Conservation (phyloP, 148 eudicot genomes). For the Vaccinium corymbosum region DNA sequence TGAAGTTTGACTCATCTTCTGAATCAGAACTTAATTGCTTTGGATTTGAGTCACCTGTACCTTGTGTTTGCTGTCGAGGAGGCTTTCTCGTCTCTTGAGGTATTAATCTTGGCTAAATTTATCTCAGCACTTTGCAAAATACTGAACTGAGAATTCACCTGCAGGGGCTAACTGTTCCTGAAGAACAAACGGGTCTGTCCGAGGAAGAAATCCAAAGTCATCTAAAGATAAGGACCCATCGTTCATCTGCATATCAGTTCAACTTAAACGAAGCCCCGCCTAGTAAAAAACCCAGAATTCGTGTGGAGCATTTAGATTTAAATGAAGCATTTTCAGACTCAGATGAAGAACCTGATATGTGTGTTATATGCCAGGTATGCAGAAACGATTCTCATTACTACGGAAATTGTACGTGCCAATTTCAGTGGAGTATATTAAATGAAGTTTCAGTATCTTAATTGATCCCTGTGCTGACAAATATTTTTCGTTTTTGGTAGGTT, state of each 20-base stretch:
- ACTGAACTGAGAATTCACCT: neutral
- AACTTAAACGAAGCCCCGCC: neutral
- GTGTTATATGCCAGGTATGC: constrained; percentile 10
- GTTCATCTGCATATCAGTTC: neutral
- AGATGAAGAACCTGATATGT: constrained; percentile 7
- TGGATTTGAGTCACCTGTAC: no score
- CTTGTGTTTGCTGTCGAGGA: neutral
- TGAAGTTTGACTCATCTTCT: neutral
- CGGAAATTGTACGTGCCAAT: neutral
- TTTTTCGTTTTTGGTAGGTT: neutral
- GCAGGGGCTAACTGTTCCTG: neutral
- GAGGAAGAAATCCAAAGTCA: constrained; percentile 4
- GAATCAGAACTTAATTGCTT: neutral
- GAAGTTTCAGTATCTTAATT: neutral
- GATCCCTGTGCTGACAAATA: neutral
- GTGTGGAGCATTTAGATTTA: neutral
- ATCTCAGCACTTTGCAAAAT: neutral
- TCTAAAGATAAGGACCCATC: neutral
- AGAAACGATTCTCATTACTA: neutral
- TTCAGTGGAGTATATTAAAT: neutral
- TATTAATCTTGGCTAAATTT: neutral
- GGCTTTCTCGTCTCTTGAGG: neutral
- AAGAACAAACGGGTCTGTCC: neutral
- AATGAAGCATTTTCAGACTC: neutral
- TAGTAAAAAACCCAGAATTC: neutral